Conservation (phyloP, 2,329 filamentous ascomycete genomes). For the Corniculantispora saksenae region DNA sequence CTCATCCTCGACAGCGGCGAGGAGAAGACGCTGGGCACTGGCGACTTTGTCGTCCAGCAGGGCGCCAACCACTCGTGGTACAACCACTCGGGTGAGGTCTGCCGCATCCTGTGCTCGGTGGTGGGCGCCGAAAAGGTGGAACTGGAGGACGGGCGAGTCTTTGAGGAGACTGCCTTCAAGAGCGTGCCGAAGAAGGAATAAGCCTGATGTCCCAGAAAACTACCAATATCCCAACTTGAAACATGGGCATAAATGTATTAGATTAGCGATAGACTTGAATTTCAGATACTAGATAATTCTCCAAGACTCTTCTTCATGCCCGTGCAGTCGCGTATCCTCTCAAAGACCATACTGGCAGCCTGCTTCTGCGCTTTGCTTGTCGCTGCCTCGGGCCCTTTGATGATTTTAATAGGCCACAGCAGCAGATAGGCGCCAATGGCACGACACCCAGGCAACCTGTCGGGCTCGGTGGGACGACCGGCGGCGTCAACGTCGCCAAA, state of each 20-base stretch:
- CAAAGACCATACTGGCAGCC: conserved; percentile 32
- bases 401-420: conserved; percentile 40
- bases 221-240: not conserved
- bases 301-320: conserved; percentile 40
- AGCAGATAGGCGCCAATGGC: conserved; percentile 40
- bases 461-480: not conserved
- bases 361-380: conserved; percentile 32
- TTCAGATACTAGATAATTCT: conserved; percentile 27
- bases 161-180: conserved; percentile 36
- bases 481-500: conserved; percentile 34
- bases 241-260: not conserved
- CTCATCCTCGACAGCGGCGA: conserved; percentile 45
- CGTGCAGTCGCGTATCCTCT: conserved; percentile 40
- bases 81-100: conserved; percentile 39
- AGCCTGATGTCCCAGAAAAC: too few relatives aligned
- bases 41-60: conserved; percentile 43
- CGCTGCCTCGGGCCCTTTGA: conserved; percentile 29
- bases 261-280: not conserved
- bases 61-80: conserved; percentile 48
- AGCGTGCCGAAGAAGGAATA: not conserved
- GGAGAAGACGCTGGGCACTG: conserved; percentile 37
- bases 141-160: conserved; percentile 35
- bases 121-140: conserved; percentile 42
- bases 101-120: conserved; percentile 42
- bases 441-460: conserved; percentile 31